Percentiles rank a stretch among this genome's conserved stretches.
Conservation (phyloP, 2,329 filamentous ascomycete species). For the Hypoxylon sp. region DNA sequence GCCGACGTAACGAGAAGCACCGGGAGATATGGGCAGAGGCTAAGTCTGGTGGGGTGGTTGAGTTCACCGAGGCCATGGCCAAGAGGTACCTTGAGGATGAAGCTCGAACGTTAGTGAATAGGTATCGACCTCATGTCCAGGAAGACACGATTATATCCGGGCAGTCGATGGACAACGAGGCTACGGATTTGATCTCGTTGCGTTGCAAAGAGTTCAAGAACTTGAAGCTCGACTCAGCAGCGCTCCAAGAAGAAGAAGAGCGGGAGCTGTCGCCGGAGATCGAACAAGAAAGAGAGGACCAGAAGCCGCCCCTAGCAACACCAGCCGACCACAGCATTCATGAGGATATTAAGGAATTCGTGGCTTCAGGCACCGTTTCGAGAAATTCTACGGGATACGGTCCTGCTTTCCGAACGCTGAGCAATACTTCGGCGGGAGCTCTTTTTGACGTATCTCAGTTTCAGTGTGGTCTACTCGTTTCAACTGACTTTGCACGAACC, state of each 20-base stretch:
- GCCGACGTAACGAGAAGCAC: constrained; percentile 62
- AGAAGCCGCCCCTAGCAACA: constrained; percentile 59
- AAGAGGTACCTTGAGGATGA: constrained; percentile 68
- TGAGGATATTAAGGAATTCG: constrained; percentile 57
- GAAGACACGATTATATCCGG: neutral
- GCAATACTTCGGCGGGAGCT: constrained; percentile 56
- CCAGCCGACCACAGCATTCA: constrained; percentile 61
- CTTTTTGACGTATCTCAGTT: constrained; percentile 55
- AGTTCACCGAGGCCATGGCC: constrained; percentile 51
- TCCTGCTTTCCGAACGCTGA: constrained; percentile 62
- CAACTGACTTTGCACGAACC: constrained; percentile 37
- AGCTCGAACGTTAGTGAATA: constrained; percentile 62
- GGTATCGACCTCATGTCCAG: constrained; percentile 61
- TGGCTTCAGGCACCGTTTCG: constrained; percentile 53
- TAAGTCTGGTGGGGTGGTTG: neutral
- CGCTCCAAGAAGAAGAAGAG: constrained; percentile 75
- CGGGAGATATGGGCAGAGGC: constrained; percentile 53
- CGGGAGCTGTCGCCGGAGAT: constrained; percentile 75
- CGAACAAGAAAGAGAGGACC: constrained; percentile 65
- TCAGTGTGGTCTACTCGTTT: constrained; percentile 49
- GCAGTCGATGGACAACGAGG: constrained; percentile 13
- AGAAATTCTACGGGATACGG: constrained; percentile 53
- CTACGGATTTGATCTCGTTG: constrained; percentile 38
- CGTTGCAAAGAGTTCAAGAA: constrained; percentile 57
- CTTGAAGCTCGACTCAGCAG: constrained; percentile 49